Percentiles rank a stretch among this genome's conserved stretches.
phyloP scores from a whole-genome alignment of 129 eudicot species.

The Heracleum sosnowskyi region DNA sequence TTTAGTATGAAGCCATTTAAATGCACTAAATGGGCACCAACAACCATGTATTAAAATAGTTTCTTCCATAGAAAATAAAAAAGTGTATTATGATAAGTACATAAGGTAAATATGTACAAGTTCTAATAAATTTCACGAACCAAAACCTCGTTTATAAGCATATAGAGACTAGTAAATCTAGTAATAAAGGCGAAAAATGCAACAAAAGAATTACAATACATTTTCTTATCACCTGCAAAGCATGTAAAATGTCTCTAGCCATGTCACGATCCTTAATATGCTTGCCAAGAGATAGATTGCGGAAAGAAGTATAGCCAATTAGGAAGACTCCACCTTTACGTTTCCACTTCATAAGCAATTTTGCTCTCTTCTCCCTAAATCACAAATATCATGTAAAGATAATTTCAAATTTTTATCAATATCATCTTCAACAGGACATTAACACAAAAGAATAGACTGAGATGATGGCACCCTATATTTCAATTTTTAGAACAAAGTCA shows the following conservation, averaged over 20 bases:
- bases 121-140: background rate
- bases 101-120: background rate
- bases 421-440: background rate
- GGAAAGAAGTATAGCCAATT: slow-evolving; percentile 77
- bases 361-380: slow-evolving; percentile 74
- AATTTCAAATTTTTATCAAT: background rate
- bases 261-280: slow-evolving; percentile 63
- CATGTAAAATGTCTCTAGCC: slow-evolving; percentile 53
- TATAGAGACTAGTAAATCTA: background rate
- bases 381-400: background rate
- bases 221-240: slow-evolving; percentile 55
- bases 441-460: background rate
- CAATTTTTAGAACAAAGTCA: background rate
- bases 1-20: background rate
- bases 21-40: background rate
- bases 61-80: background rate
- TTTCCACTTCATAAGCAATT: slow-evolving; percentile 77
- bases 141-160: background rate
- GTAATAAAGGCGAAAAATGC: background rate
- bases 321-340: slow-evolving; percentile 84
- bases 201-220: background rate
- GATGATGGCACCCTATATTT: background rate
- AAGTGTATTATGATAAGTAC: background rate
- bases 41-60: background rate
- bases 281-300: slow-evolving; percentile 82